Evolutionary conservation across 345 rosid genomes (phyloP).

Genomic region (Acer campestre): DNA sequence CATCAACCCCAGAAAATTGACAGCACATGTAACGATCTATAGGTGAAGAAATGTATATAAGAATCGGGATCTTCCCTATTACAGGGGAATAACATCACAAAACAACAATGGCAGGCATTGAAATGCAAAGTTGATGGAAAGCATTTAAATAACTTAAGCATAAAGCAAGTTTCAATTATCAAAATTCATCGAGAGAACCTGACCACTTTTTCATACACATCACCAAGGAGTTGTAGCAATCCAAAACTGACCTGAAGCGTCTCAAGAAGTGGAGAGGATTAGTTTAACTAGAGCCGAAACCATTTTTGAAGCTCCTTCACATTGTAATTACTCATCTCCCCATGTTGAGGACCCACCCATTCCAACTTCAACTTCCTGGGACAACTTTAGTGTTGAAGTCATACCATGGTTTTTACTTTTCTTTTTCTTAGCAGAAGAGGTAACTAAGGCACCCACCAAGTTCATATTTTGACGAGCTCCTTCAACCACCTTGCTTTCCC

Average conservation of each 20-base stretch:
- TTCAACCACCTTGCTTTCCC: conserved; percentile 25
- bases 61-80: background rate
- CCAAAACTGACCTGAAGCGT: background rate
- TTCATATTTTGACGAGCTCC: conserved; percentile 28
- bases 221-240: background rate
- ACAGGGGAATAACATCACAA: background rate
- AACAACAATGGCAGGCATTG: background rate
- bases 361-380: conserved; percentile 56
- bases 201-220: background rate
- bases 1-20: background rate
- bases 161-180: background rate
- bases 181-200: background rate
- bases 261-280: background rate
- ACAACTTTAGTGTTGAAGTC: conserved; percentile 30
- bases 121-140: background rate
- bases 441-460: conserved; percentile 29
- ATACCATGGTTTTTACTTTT: conserved; percentile 39
- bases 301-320: background rate
- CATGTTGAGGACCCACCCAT: conserved; percentile 82
- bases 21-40: background rate
- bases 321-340: conserved; percentile 40
- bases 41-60: background rate
- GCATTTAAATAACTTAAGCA: background rate
- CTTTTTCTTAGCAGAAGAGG: conserved; percentile 46
- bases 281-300: background rate